Percentiles rank a stretch among this genome's conserved stretches.
These are phyloP conservation scores for Fusarium sp. DNA, from an alignment of 2,329 filamentous ascomycete species.

Conservation along the genomic window DNA sequence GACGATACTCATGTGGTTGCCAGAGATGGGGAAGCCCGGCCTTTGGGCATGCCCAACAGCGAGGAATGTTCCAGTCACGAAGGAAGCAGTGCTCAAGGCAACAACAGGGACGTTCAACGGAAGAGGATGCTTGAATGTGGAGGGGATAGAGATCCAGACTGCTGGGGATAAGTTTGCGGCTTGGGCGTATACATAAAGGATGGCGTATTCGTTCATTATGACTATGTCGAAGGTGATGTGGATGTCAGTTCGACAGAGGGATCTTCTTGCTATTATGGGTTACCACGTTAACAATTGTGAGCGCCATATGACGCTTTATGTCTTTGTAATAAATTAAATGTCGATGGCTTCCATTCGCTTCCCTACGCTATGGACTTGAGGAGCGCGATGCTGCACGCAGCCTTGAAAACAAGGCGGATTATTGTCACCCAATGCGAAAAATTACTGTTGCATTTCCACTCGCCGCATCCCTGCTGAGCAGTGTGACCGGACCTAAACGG, in stretches of 20 bases:
- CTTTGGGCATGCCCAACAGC: constrained; percentile 49
- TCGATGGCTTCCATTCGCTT: not conserved
- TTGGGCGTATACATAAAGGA: constrained; percentile 56
- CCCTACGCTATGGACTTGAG: no score
- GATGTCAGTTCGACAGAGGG: not conserved
- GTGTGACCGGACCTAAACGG: no score
- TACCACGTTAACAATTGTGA: not conserved
- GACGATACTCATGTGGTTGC: constrained; percentile 46
- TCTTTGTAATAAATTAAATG: not conserved
- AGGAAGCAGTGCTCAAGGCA: constrained; percentile 46
- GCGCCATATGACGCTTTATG: not conserved
- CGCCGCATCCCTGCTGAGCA: no score
- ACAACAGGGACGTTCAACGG: constrained; percentile 41
- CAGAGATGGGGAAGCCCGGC: constrained; percentile 32
- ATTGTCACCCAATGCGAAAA: no score
- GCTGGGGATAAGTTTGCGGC: constrained; percentile 49
- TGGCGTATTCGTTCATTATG: not conserved
- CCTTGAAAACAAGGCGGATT: no score
- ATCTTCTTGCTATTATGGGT: not conserved
- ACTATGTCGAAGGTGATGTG: not conserved
- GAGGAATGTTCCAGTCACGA: constrained; percentile 19
- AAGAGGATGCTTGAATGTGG: constrained; percentile 50
- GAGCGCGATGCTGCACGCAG: no score
- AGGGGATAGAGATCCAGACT: constrained; percentile 50
- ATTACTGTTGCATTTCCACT: no score